Conservation (phyloP, 176 grass and related monocot genomes). For the Bromus sterilis region DNA sequence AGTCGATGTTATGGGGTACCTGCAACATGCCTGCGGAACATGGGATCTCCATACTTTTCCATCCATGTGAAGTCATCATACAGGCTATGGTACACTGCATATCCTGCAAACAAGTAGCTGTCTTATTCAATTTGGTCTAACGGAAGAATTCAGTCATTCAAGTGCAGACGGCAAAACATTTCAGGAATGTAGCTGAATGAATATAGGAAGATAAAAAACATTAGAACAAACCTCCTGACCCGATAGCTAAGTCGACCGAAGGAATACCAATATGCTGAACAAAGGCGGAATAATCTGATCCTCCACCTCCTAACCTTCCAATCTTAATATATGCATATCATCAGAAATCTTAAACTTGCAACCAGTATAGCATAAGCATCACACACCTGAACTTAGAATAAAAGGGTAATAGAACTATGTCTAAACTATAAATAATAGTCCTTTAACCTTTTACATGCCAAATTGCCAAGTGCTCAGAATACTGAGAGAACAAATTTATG, state of each 20-base stretch:
- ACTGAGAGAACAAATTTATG: neutral
- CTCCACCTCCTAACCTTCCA: slow-evolving; percentile 79
- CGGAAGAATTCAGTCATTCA: neutral
- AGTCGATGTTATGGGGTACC: slow-evolving; percentile 20
- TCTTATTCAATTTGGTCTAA: neutral
- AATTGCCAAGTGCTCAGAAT: neutral
- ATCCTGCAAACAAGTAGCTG: slow-evolving; percentile 39
- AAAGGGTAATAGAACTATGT: neutral
- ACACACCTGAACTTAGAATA: neutral
- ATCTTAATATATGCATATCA: slow-evolving; percentile 43
- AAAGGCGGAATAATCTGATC: slow-evolving; percentile 78
- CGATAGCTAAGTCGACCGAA: slow-evolving; percentile 66
- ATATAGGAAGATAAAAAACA: neutral
- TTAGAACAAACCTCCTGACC: slow-evolving; percentile 59
- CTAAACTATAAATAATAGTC: neutral
- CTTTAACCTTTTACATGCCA: neutral
- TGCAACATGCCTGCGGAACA: slow-evolving; percentile 78
- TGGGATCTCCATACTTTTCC: slow-evolving; percentile 81
- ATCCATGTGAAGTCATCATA: slow-evolving; percentile 92
- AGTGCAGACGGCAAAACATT: neutral
- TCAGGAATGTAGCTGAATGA: neutral
- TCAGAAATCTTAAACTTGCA: slow-evolving; percentile 6
- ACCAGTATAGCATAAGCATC: slow-evolving; percentile 1
- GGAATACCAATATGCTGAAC: slow-evolving; percentile 84
- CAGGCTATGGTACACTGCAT: slow-evolving; percentile 81